A percentile compares a stretch with the other conserved stretches of the same genome.
Conservation (phyloP, 164 flowering plant genomes). For the Annona cherimola region DNA sequence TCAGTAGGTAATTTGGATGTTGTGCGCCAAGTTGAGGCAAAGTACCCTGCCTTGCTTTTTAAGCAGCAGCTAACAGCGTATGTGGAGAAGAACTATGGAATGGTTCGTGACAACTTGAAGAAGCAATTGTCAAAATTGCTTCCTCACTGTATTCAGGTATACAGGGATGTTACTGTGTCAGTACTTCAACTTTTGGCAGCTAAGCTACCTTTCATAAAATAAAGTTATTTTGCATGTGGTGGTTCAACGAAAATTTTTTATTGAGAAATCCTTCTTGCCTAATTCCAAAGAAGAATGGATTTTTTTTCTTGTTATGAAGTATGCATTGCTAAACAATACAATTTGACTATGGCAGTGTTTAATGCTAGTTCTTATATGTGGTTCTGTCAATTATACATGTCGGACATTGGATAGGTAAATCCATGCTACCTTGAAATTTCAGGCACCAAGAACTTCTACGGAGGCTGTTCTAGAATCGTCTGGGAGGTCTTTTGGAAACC, state of each 20-base stretch:
- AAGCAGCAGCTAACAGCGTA: slow-evolving; percentile 98
- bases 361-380: too few relatives aligned
- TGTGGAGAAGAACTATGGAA: slow-evolving; percentile 98
- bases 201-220: too few relatives aligned
- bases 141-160: slow-evolving; percentile 84
- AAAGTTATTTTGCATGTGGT: too few relatives aligned
- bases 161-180: not conserved
- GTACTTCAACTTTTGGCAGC: not conserved
- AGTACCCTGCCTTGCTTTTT: slow-evolving; percentile 96
- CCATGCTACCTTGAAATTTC: slow-evolving; percentile 7
- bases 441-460: slow-evolving; percentile 94
- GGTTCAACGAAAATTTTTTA: too few relatives aligned
- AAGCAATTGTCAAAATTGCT: slow-evolving; percentile 71
- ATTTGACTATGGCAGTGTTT: too few relatives aligned
- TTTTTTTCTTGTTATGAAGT: too few relatives aligned
- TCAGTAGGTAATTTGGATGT: slow-evolving; percentile 42
- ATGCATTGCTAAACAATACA: too few relatives aligned
- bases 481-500: slow-evolving; percentile 76
- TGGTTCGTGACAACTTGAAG: slow-evolving; percentile 88
- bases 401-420: too few relatives aligned
- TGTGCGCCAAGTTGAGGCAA: slow-evolving; percentile 91
- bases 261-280: too few relatives aligned
- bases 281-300: too few relatives aligned
- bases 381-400: too few relatives aligned
- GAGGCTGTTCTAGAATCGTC: slow-evolving; percentile 59